Base-by-base conservation (phyloP, 306 rosid species). In the Corylus avellana region DNA sequence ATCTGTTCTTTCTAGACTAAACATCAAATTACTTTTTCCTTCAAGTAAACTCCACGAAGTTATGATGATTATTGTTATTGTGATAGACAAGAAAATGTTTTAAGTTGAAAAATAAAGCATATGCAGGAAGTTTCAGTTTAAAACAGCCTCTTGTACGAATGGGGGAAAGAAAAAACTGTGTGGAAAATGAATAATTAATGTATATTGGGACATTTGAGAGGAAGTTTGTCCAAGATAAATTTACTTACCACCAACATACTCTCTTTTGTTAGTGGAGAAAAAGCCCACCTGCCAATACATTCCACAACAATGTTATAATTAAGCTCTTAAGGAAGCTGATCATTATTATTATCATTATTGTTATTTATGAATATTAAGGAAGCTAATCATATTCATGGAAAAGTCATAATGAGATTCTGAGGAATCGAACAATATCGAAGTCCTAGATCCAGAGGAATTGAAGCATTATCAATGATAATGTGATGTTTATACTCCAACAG, bases 221-320 rank as follows among this genome's bases (percentile, higher is more conserved):
- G 72, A 49, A 68, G 25, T 55, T 12, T 35, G 44, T n/a, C 55
- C 66, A 76, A 27, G 58, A 57, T 35, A 54, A 68, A 53, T 27
- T 74, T 32, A 79, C 98, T 83, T 86, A 93, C 98, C 87, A 22
- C 72, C 66, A 59, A 59, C 98, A 93, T 91, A 75, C 85, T 85
- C 64, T 91, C 95, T 84, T 91, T 91, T 46, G 92, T 73, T 48
- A 84, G 80, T 5, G 98, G 98, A 81, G 92, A 79, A 83, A 93
- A 93, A 8, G 95, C 78, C 98, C 98, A 93, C 89, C 98, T 93
- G 94, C 80, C 70, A 69, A 84, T 53, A 42, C 71, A 76, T 76
- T 80, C 72, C 77, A 56, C 18, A 74, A 83, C 54, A 75, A 77
- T 47, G 83, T 79, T 78, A 32, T 22, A 71, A 77, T 56, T 71